These are phyloP conservation scores for Ceratobasidium sp. DNA, from an alignment of 1,284 basidiomycete genomes.

Conservation along the genomic window DNA sequence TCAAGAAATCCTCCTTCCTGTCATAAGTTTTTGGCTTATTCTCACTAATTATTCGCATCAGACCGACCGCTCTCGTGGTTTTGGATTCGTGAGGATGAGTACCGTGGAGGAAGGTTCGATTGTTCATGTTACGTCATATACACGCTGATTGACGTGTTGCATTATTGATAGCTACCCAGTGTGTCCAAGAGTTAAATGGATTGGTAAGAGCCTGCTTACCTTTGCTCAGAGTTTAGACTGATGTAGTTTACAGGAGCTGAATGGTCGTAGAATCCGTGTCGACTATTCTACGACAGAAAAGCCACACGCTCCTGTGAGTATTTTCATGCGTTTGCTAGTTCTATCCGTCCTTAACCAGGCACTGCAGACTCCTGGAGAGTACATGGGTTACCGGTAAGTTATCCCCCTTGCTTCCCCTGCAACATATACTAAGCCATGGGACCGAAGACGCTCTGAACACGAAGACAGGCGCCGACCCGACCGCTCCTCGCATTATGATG, in stretches of 20 bases:
- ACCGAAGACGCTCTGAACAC: conserved; percentile 53
- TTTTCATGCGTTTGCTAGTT: too few relatives aligned
- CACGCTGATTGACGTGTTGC: background rate
- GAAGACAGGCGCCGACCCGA: conserved; percentile 48
- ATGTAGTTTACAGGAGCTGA: conserved; percentile 73
- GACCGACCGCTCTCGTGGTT: conserved; percentile 96
- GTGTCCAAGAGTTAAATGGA: conserved; percentile 93
- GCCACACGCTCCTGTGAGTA: conserved; percentile 78
- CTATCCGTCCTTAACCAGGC: background rate
- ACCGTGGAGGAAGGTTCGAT: conserved; percentile 72
- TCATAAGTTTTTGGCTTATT: conserved; percentile 27
- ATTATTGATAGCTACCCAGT: conserved; percentile 68
- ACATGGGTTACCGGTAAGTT: conserved; percentile 83
- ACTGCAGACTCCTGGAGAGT: conserved; percentile 86
- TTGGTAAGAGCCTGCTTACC: conserved; percentile 65
- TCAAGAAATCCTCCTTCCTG: conserved; percentile 15
- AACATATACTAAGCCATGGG: conserved; percentile 61
- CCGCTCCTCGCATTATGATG: conserved; percentile 48
- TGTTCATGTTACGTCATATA: background rate
- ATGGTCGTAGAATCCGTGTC: conserved; percentile 95
- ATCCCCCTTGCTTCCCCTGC: conserved; percentile 63
- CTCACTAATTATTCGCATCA: conserved; percentile 31
- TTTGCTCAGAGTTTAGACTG: background rate
- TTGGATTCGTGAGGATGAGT: conserved; percentile 96
- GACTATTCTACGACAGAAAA: conserved; percentile 95